Evolutionary conservation across 352 stramenopile genomes (phyloP), one percentile per base, ranked within the genome.

Genomic region (Phytophthora fragariaefolia): DNA sequence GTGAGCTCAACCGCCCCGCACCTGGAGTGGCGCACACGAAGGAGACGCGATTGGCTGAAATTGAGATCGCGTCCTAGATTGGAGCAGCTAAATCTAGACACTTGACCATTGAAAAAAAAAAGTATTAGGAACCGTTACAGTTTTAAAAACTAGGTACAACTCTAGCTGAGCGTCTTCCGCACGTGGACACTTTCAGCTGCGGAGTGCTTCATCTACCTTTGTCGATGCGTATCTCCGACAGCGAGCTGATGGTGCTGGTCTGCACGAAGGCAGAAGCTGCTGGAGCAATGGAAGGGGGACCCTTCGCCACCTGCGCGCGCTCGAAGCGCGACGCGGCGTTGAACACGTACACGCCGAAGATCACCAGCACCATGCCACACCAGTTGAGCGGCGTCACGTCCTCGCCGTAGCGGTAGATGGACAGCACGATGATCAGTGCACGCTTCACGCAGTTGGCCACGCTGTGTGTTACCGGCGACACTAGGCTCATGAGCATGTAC

Each of bases 401-500:
- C 65, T 97, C 92, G 43, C 91, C 90, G 67, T 95, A 98, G 63
- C 93, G 89, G 46, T 87, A 91, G 64, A 98, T 97, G 24, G 90
- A 97, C 40, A 96, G 81, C 74, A 91, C 88, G 50, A 98, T 96
- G 40, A 97, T 87, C 55, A 97, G 71, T 32, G 90, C 84, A 23
- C 92, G 83, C 77, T 98, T 98, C 49, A 97, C 82, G 53, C 90
- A 97, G 74, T 97, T 97, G 18, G 87, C 88, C 34, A 98, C 92
- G 55, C 87, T 96, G 72, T 97, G 89, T 55, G 87, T 96, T 56
- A 98, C 90, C 24, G 92, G 90, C 28, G 87, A 95, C 67, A 98
- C 88, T 60, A 94, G 79, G 65, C 86, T 95, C 90, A 98, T 97
- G 47, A 96, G 89, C 79, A 85, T 82, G 72, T 97, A 98, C 34